Base-by-base conservation (phyloP, 1,284 basidiomycete species). In the Tilletia horrida region DNA sequence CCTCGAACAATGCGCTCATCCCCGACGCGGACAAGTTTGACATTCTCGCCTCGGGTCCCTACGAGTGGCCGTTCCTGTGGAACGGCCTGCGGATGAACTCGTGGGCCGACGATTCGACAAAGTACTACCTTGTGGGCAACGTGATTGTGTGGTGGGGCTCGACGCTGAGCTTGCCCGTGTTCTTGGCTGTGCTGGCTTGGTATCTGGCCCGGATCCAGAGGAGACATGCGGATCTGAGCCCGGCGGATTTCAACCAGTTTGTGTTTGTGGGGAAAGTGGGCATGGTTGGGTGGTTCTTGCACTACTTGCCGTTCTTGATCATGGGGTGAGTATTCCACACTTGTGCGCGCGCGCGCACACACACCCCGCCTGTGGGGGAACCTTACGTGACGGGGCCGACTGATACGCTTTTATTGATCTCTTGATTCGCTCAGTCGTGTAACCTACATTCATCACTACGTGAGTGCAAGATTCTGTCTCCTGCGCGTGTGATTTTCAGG, bases 1-100 rank as follows among this genome's bases (percentile, higher is more conserved):
- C 93, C 0, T 96, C 94, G 3, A 98, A 98, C 85, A 98, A 98
- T 82, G 94, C 96, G 0, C 88, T 98, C 65, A 84, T 97, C 55
- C 95, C 95, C 0, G 93, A 98, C 78, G 91, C 93, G 0, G 95
- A 98, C 85, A 98, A 98, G 84, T 92, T 94, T 75, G 95, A 98
- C 81, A 92, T 97, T 75, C 88, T 98, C 63, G 94, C 95, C 0
- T 95, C 92, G 43, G 88, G 87, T 75, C 94, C 95, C 0, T 86
- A 86, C 61, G 94, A 98, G 81, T 98, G 96, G 95, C 95, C 95
- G 0, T 90, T 90, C 84, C 85, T 97, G 92, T 64, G 93, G 93
- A 62, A 84, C 94, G 82, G 80, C 0, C 66, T 81, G 44, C 87
- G 96, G 31, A 98, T 98, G 95, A 97, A 95, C 76, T 93, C 93